Evolutionary conservation across 441 rosid genomes (phyloP), one percentile per base, ranked within the genome.

Genomic region (Gossypium gossypioides): DNA sequence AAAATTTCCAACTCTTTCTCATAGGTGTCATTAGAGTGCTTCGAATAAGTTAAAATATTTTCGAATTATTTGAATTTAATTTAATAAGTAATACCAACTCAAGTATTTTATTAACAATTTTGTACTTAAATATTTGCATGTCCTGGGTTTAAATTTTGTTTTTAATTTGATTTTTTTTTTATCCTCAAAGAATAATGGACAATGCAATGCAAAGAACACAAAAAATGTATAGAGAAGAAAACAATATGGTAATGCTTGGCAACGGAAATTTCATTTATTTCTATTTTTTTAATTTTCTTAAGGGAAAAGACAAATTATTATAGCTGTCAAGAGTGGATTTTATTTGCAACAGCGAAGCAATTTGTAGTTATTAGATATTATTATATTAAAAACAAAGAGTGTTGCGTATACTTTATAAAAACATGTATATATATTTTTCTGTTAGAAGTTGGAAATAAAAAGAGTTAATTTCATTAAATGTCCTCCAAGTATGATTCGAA

Each of bases 301-400:
- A 34, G 27, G 51, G 42, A 63, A 37, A 63, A 63, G 51, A 63
- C 68, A 63, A 63, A 40, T 63, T 10, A 63, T 63, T 63, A 40
- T 63, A 63, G 68, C 68, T 63, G 68, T 63, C 68, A 18, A 18
- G 27, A 62, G 68, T 18, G 16, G 18, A 34, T 29, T 32, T 69
- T 69, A 48, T 52, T 54, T 69, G 62, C 48, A 27, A 50, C 71
- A 67, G 71, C 51, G 19, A 52, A 52, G 62, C 62, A 69, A 32
- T 32, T 32, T 54, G 72, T 69, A 54, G 51, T 61, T n/a, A 18
- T 54, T 34, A 34, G 50, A 69, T 18, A 18, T 7, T 37, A 37
- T 37, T 10, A 37, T 37, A 37, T 51, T 42, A 0, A 6, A 64
- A 64, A 42, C n/a, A 10, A 3, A 56, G 8, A 56, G 32, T 56